Evolutionary conservation across 2,329 filamentous ascomycete species (phyloP), one percentile per base, ranked within the genome.

Genomic region (Dothiorella sarmentorum): DNA sequence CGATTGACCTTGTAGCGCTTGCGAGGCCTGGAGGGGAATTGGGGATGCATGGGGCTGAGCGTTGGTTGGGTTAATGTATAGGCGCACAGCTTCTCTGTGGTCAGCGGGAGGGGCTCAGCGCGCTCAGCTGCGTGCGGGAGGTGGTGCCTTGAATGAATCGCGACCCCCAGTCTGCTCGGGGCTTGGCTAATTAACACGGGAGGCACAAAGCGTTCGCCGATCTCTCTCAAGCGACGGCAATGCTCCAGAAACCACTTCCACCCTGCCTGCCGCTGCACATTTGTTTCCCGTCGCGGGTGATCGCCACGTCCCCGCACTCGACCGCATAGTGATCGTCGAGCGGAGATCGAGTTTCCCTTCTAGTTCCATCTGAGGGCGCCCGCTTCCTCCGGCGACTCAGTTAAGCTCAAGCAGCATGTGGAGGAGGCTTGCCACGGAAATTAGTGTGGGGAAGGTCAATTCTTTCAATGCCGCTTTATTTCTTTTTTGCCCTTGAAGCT

Each of bases 1-100:
- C 44, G 56, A 47, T 58, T 58, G 56, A 52, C 26, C 56, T 43
- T 51, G 56, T 51, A 43, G 33, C 56, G 56, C 45, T 52, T 58
- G 56, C 27, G 35, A 15, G 56, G 40, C 20, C 35, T 22, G 22
- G 29, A 40, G 29, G 42, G 45, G 56, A 52, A 37, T 26, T 20
- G 37, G 27, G 35, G 44, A 51, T 7, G 24, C 56, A 58, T 42
- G 22, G 51, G 43, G 51, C 49, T 35, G 44, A 24, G 44, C 26
- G 15, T 27, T n/a, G 15, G n/a, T n/a, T n/a, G 43, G n/a, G 13
- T 51, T 51, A 51, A 51, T 51, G 45, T 51, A 35, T 18, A 51
- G 27, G 18, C 20, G 45, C 27, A 26, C 29, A 17, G 35, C 35
- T 17, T 37, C 35, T 17, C 45, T 37, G 52, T 43, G 52, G 38